Evolutionary conservation across 306 rosid genomes (phyloP).

Genomic region (Nissolia schottii): DNA sequence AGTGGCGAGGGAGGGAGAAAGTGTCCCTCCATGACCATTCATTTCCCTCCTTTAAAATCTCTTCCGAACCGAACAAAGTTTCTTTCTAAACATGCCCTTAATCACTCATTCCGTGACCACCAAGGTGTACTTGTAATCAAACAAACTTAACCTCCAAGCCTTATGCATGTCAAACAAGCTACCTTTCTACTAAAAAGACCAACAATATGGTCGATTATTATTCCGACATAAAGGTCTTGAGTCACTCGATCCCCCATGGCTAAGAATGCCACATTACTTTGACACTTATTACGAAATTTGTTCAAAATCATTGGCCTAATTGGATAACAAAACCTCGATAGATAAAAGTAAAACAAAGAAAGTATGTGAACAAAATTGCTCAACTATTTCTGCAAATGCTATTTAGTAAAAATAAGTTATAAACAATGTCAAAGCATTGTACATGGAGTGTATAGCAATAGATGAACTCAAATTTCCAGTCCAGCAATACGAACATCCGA

Average conservation of each 20-base stretch:
- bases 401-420: constrained; percentile 41
- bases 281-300: neutral
- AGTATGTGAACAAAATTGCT: neutral
- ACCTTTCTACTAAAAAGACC: too few relatives aligned
- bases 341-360: neutral
- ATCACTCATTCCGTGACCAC: too few relatives aligned
- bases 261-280: neutral
- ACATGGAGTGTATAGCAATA: constrained; percentile 63
- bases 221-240: neutral
- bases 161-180: too few relatives aligned
- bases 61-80: too few relatives aligned
- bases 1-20: too few relatives aligned
- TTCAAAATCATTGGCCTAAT: neutral
- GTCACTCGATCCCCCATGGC: neutral
- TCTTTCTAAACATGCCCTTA: too few relatives aligned
- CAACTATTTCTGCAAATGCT: neutral
- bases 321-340: neutral
- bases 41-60: too few relatives aligned
- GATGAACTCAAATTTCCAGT: constrained; percentile 62
- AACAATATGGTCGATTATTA: neutral
- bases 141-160: too few relatives aligned
- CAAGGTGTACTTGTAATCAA: too few relatives aligned
- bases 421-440: constrained; percentile 62
- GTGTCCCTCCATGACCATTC: too few relatives aligned
- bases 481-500: constrained; percentile 80